Evolutionary conservation across 805 yeast species (phyloP).

Genomic region (Candida taoyuanica): DNA sequence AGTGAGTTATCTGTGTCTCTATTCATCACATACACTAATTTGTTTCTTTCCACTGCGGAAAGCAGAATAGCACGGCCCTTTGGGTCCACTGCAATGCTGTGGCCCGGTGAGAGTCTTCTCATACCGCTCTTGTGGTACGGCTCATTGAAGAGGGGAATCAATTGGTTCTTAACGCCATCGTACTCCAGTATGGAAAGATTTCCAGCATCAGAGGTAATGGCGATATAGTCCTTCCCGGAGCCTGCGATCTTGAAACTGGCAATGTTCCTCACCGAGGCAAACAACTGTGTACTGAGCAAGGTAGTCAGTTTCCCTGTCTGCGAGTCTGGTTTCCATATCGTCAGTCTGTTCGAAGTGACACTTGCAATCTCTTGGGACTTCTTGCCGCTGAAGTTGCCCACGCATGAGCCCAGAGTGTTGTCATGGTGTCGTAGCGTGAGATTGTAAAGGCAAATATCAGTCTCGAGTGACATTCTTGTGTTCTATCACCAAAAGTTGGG

Average conservation of each 20-base stretch:
- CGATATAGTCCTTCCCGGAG: slow-evolving; percentile 49
- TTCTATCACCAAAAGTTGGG: too few relatives aligned
- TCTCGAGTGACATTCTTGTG: too few relatives aligned
- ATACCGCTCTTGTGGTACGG: slow-evolving; percentile 73
- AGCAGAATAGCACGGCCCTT: slow-evolving; percentile 64
- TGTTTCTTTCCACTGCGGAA: slow-evolving; percentile 69
- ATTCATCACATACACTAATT: slow-evolving; percentile 62
- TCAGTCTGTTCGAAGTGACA: slow-evolving; percentile 51
- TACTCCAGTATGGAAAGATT: slow-evolving; percentile 51
- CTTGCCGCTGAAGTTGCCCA: slow-evolving; percentile 62
- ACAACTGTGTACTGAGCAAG: slow-evolving; percentile 41
- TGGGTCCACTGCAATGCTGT: slow-evolving; percentile 65
- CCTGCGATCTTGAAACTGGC: slow-evolving; percentile 50
- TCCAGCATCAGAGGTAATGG: slow-evolving; percentile 79
- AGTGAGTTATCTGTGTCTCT: slow-evolving; percentile 43
- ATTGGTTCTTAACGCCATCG: slow-evolving; percentile 33
- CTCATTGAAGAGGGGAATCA: slow-evolving; percentile 49
- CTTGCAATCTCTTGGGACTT: slow-evolving; percentile 60
- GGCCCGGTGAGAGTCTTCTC: slow-evolving; percentile 72
- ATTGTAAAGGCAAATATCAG: slow-evolving; percentile 50
- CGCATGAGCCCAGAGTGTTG: slow-evolving; percentile 48
- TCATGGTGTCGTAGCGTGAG: slow-evolving; percentile 64
- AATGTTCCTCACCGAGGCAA: slow-evolving; percentile 54
- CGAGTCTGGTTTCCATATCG: slow-evolving; percentile 48
- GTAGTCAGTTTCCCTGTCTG: slow-evolving; percentile 50